Evolutionary conservation across 75 land plant species (phyloP).

Genomic region (Cryptomeria japonica): DNA sequence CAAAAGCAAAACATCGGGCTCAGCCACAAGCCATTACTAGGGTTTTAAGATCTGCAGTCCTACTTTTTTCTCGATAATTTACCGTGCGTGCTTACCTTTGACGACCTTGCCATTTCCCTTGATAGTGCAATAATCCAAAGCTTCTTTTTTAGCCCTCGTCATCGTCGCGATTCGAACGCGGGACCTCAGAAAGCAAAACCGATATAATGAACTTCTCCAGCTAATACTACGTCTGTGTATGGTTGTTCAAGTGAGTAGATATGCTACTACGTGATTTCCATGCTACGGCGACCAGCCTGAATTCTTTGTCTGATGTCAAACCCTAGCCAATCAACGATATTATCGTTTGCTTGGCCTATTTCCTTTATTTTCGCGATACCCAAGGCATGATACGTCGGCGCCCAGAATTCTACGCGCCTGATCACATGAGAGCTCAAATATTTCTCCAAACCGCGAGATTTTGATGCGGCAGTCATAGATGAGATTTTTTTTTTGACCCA

Average conservation of each 20-base stretch:
- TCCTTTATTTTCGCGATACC: neutral
- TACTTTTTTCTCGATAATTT: neutral
- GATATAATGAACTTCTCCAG: neutral
- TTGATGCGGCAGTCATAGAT: neutral
- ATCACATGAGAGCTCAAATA: neutral
- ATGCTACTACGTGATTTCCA: neutral
- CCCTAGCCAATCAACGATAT: neutral
- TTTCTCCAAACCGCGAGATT: neutral
- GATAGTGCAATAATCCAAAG: neutral
- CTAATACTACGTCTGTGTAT: neutral
- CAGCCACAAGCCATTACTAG: neutral
- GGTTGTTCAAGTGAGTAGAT: neutral
- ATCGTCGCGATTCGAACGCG: neutral
- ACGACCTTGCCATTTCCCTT: neutral
- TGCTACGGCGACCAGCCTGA: neutral
- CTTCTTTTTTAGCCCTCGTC: neutral
- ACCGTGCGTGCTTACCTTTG: neutral
- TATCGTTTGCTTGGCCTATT: neutral
- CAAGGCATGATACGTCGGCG: neutral
- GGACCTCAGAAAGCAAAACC: neutral
- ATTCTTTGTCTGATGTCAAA: neutral
- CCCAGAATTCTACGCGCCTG: neutral
- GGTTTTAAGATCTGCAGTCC: neutral
- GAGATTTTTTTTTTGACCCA: neutral
- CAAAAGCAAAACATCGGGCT: neutral